Evolutionary conservation across 208 protist species (phyloP).

Genomic region (Acanthamoeba lenticulata): DNA sequence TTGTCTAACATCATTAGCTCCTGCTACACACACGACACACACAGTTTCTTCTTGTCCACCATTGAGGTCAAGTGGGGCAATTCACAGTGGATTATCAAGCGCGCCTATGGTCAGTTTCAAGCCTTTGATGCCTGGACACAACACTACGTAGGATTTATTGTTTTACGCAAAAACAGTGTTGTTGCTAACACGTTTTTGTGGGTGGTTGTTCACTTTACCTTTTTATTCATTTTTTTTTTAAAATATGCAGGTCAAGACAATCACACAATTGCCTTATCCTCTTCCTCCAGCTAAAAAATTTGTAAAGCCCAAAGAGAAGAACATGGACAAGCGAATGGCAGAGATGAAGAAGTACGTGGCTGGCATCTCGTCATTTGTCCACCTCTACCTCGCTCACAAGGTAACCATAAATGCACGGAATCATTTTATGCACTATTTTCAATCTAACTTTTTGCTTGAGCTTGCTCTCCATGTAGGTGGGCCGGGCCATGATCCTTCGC

Average conservation of each 20-base stretch:
- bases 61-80: constrained; percentile 45
- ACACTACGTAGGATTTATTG: constrained; percentile 30
- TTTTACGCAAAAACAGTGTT: too few species aligned
- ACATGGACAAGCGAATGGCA: background rate
- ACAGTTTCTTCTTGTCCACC: constrained; percentile 6
- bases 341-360: constrained; percentile 46
- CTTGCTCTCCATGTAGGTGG: background rate
- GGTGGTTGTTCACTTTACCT: too few species aligned
- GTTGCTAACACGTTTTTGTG: too few species aligned
- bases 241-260: background rate
- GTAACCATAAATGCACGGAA: background rate
- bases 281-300: constrained; percentile 38
- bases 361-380: constrained; percentile 35
- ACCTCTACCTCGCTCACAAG: constrained; percentile 29
- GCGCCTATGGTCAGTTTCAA: constrained; percentile 8
- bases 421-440: background rate
- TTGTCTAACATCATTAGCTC: background rate
- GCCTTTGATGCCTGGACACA: constrained; percentile 27
- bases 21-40: background rate
- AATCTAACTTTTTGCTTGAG: background rate
- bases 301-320: constrained; percentile 40
- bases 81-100: constrained; percentile 1
- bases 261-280: constrained; percentile 13
- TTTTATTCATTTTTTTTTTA: too few species aligned
- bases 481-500: background rate